A percentile compares a stretch with the other conserved stretches of the same genome.
Conservation (phyloP, 2,329 filamentous ascomycete species). For the Huntiella savannae region DNA sequence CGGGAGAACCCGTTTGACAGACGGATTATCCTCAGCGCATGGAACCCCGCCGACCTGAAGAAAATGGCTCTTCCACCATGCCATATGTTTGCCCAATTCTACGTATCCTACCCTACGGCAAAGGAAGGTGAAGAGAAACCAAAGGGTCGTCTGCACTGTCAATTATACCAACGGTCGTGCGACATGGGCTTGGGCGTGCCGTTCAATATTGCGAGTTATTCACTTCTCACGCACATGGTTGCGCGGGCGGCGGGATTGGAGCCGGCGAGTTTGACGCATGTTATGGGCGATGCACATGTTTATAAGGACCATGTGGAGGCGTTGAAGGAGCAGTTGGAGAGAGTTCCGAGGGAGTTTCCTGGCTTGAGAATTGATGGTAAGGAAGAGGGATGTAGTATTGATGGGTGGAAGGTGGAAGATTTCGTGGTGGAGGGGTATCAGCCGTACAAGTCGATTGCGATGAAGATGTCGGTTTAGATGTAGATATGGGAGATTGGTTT, state of each 20-base stretch:
- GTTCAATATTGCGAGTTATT: slow-evolving; percentile 94
- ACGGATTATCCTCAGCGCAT: slow-evolving; percentile 75
- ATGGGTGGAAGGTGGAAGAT: slow-evolving; percentile 78
- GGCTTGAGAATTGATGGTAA: slow-evolving; percentile 47
- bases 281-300: slow-evolving; percentile 96
- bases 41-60: slow-evolving; percentile 74
- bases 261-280: slow-evolving; percentile 76
- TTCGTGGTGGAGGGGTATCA: slow-evolving; percentile 77
- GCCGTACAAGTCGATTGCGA: slow-evolving; percentile 77
- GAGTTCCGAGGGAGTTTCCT: slow-evolving; percentile 69
- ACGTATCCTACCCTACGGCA: slow-evolving; percentile 51
- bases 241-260: slow-evolving; percentile 70
- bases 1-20: slow-evolving; percentile 71
- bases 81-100: slow-evolving; percentile 97
- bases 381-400: slow-evolving; percentile 54
- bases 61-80: slow-evolving; percentile 89
- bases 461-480: slow-evolving; percentile 91
- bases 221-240: slow-evolving; percentile 85
- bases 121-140: slow-evolving; percentile 24
- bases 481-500: too few species aligned
- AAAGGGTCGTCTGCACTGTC: slow-evolving; percentile 60
- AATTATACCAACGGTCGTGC: slow-evolving; percentile 83
- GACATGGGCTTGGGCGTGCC: slow-evolving; percentile 96
- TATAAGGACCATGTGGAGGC: slow-evolving; percentile 88
- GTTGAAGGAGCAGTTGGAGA: slow-evolving; percentile 56